Percentiles rank a stretch among this genome's conserved stretches.
Evolutionary conservation across 768 basidiomycete genomes (phyloP).

Genomic region (Cyclocybe aegerita): DNA sequence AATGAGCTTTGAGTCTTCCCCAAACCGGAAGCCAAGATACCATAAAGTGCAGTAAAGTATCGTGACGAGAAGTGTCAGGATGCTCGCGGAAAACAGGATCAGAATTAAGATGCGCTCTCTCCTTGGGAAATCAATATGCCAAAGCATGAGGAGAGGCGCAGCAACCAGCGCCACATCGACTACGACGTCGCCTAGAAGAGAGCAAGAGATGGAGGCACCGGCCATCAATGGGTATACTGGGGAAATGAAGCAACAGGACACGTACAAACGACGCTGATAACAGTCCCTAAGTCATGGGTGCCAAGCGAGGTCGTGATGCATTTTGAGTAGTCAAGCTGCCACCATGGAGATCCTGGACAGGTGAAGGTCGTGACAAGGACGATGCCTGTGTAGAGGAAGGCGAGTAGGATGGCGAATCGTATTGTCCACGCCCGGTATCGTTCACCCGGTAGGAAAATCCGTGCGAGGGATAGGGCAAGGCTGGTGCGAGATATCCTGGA

Average conservation of each 20-base stretch:
- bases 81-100: constrained; percentile 22
- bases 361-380: background rate
- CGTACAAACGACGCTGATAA: constrained; percentile 1
- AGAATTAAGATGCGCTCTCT: constrained; percentile 21
- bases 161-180: constrained; percentile 23
- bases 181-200: constrained; percentile 19
- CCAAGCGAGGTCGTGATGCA: constrained; percentile 1
- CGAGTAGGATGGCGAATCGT: background rate
- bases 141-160: constrained; percentile 24
- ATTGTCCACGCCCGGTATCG: background rate
- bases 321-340: background rate
- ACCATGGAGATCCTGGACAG: constrained; percentile 8
- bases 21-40: background rate
- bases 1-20: constrained; percentile 1
- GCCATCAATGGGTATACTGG: background rate
- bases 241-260: background rate
- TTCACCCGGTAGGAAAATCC: constrained; percentile 13
- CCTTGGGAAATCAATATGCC: constrained; percentile 19
- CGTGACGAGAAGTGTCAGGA: constrained; percentile 17
- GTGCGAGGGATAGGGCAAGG: constrained; percentile 8
- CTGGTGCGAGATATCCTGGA: constrained; percentile 12
- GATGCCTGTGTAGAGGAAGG: constrained; percentile 1
- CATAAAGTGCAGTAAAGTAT: constrained; percentile 1
- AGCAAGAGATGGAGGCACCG: background rate
- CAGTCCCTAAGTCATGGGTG: background rate